Conservation (phyloP, 345 rosid species). For the Lepidium didymum region DNA sequence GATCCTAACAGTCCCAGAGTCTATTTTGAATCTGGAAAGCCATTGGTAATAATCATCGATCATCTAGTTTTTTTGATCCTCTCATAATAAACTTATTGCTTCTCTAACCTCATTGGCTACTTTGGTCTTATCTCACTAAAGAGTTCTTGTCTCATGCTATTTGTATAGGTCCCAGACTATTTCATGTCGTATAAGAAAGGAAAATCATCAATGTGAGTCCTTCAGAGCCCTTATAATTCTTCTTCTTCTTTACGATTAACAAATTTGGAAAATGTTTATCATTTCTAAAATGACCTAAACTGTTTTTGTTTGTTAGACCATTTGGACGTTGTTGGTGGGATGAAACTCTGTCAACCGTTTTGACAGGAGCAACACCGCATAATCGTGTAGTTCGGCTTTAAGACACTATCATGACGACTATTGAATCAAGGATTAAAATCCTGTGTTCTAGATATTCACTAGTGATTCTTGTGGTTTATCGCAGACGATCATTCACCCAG, state of each 20-base stretch:
- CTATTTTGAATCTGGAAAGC: slow-evolving; percentile 32
- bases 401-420: not conserved
- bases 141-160: not conserved
- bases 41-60: slow-evolving; percentile 42
- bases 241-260: not conserved
- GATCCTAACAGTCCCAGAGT: slow-evolving; percentile 39
- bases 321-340: slow-evolving; percentile 92
- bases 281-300: not conserved
- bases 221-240: not conserved
- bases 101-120: not conserved
- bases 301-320: too few species aligned
- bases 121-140: not conserved
- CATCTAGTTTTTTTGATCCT: not conserved
- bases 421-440: not conserved
- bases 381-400: slow-evolving; percentile 50
- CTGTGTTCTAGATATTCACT: not conserved
- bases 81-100: not conserved
- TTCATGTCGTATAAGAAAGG: slow-evolving; percentile 24
- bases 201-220: slow-evolving; percentile 32
- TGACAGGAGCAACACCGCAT: slow-evolving; percentile 71
- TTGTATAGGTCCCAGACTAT: slow-evolving; percentile 28
- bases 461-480: too few species aligned
- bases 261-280: not conserved
- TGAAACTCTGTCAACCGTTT: slow-evolving; percentile 73
- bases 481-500: slow-evolving; percentile 63